phyloP scores from a whole-genome alignment of 139 green algal species.

The Picochlorum costavermella region DNA sequence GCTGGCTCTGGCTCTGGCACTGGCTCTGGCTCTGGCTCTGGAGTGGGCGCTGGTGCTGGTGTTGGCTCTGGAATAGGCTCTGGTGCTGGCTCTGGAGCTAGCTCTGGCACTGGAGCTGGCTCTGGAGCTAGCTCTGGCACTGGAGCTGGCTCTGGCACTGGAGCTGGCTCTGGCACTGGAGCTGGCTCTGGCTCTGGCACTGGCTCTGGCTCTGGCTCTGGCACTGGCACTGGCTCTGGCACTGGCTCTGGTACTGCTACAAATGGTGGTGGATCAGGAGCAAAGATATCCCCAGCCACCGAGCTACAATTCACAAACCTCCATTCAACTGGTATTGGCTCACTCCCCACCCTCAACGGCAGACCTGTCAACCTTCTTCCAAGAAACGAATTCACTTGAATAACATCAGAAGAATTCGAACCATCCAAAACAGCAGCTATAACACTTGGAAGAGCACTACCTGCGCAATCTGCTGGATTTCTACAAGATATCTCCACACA shows the following conservation, averaged over 20 bases:
- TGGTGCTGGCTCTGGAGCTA: no score
- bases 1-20: no score
- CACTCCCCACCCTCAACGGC: neutral
- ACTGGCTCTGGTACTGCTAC: neutral
- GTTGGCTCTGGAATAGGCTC: no score
- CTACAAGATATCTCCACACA: neutral
- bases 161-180: neutral
- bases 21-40: no score
- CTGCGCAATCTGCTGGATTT: neutral
- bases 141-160: neutral
- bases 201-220: neutral
- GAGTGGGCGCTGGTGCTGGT: no score
- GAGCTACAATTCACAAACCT: constrained; percentile 6
- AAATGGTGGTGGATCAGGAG: neutral
- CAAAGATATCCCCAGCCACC: neutral
- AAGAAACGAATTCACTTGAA: neutral
- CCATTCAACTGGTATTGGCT: constrained; percentile 3
- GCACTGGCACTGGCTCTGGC: neutral
- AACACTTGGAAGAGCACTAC: neutral
- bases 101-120: no score
- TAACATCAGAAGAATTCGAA: neutral
- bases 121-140: neutral
- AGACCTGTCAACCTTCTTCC: constrained; percentile 1
- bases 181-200: neutral
- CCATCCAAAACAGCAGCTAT: neutral